Percentiles rank a stretch among this genome's conserved stretches.
phyloP scores from a whole-genome alignment of 73 alveolate species.

The Paramecium pentaurelia region DNA sequence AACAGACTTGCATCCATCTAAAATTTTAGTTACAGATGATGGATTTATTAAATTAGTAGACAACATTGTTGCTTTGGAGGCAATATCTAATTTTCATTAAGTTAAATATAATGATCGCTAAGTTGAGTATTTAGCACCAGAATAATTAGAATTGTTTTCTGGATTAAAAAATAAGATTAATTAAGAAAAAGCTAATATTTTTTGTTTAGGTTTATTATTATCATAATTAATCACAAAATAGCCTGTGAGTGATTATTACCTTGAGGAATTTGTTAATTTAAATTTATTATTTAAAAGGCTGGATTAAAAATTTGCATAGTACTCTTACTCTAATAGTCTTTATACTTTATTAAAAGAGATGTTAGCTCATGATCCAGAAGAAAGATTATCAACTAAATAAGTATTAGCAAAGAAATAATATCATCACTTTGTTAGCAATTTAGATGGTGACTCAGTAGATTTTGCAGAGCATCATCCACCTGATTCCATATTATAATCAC shows the following conservation, averaged over 20 bases:
- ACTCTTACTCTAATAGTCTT: background rate
- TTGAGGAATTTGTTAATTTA: background rate
- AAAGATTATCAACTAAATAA: background rate
- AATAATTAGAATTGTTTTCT: background rate
- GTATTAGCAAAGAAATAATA: background rate
- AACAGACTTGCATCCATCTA: slow-evolving; percentile 10
- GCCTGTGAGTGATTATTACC: background rate
- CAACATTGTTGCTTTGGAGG: background rate
- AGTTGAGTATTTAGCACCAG: slow-evolving; percentile 20
- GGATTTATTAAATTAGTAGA: background rate
- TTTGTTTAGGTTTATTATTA: background rate
- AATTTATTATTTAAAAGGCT: background rate
- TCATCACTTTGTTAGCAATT: background rate
- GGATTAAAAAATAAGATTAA: background rate
- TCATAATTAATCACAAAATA: background rate
- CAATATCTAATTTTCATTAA: background rate
- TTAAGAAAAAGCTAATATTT: slow-evolving; percentile 2
- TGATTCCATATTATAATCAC: background rate
- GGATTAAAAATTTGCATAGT: background rate
- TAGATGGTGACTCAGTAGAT: background rate
- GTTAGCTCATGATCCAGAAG: background rate
- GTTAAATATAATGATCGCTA: slow-evolving; percentile 17
- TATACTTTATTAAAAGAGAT: background rate
- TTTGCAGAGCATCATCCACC: background rate
- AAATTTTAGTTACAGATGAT: background rate